phyloP scores from a whole-genome alignment of 306 rosid genomes.

The Fagus sylvatica region DNA sequence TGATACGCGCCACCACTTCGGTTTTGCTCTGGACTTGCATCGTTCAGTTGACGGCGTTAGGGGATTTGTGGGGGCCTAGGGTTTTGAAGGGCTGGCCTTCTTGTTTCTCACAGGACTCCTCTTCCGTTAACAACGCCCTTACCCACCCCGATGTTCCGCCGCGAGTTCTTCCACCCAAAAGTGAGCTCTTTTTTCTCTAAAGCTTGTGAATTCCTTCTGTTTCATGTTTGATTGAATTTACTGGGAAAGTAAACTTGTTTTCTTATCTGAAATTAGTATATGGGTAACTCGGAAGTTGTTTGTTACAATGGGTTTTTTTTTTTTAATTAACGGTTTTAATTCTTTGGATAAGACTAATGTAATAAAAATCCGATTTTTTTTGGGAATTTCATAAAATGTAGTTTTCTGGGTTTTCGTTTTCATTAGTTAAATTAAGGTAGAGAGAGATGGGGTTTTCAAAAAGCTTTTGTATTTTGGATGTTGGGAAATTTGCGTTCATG shows the following conservation, averaged over 20 bases:
- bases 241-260: neutral
- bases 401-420: neutral
- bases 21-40: constrained; percentile 88
- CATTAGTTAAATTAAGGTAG: neutral
- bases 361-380: too few relatives aligned
- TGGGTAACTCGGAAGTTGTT: neutral
- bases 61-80: constrained; percentile 96
- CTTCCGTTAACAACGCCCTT: constrained; percentile 28
- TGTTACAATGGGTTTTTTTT: neutral
- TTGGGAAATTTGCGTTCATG: neutral
- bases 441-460: neutral
- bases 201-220: neutral
- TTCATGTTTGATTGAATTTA: neutral
- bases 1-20: constrained; percentile 88
- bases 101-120: constrained; percentile 72
- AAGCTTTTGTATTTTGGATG: neutral
- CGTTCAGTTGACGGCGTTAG: constrained; percentile 85
- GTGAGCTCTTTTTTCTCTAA: constrained; percentile 40
- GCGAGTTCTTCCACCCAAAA: constrained; percentile 84
- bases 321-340: too few relatives aligned
- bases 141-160: constrained; percentile 42
- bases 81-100: constrained; percentile 99
- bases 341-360: too few relatives aligned
- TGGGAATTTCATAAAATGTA: neutral
- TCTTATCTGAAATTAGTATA: too few relatives aligned